Conservation (phyloP, 1,139 yeast genomes). For the Yamadazyma pseudoaaseri region DNA sequence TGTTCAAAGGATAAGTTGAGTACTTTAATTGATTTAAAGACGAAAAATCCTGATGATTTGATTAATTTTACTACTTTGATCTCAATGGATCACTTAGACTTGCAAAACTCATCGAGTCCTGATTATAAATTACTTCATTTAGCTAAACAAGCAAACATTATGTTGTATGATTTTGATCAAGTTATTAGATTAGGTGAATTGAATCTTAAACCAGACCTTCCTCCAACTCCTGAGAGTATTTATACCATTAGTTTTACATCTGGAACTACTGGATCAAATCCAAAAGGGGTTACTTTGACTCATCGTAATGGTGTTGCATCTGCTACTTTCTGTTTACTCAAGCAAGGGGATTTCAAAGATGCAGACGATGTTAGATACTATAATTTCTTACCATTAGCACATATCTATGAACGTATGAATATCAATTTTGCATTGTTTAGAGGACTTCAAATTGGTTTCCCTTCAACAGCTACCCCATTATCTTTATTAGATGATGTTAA, state of each 20-base stretch:
- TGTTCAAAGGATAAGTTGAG: conserved; percentile 34
- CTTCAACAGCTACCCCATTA: conserved; percentile 41
- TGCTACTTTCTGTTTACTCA: conserved; percentile 24
- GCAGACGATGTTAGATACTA: conserved; percentile 12
- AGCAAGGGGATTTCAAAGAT: conserved; percentile 4
- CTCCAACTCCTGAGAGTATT: conserved; percentile 53
- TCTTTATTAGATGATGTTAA: conserved; percentile 58
- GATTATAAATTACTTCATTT: conserved; percentile 15
- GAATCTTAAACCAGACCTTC: conserved; percentile 42
- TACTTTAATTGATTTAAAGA: conserved; percentile 27
- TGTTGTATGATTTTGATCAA: conserved; percentile 48
- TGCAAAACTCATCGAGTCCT: conserved; percentile 12
- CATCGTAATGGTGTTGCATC: conserved; percentile 57
- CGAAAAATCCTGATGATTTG: conserved; percentile 21
- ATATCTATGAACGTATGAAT: conserved; percentile 39
- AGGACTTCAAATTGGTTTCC: conserved; percentile 46
- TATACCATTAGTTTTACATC: conserved; percentile 76
- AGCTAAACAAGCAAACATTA: conserved; percentile 24
- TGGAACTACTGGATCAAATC: conserved; percentile 69
- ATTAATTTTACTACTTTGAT: conserved; percentile 32
- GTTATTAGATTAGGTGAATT: conserved; percentile 54
- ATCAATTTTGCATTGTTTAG: conserved; percentile 25
- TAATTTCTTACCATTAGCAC: conserved; percentile 31
- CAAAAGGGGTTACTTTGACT: conserved; percentile 70
- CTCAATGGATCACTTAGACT: conserved; percentile 41